phyloP scores from a whole-genome alignment of 108 stramenopile genomes.

The Nitzschia palea region DNA sequence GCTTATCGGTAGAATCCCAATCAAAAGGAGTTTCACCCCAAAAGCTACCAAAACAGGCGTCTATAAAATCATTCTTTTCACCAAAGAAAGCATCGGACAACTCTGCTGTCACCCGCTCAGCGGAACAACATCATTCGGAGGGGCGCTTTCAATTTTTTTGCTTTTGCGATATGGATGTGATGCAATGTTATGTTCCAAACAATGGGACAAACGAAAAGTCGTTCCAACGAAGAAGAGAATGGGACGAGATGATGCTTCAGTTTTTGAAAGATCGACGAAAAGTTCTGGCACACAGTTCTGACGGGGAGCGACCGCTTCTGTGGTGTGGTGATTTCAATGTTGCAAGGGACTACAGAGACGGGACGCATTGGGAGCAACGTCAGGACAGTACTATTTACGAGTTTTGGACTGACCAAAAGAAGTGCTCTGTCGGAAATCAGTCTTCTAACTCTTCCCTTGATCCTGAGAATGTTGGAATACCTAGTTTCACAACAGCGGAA shows the following conservation, averaged over 20 bases:
- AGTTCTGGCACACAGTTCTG: slow-evolving; percentile 5
- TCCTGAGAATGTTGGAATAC: slow-evolving; percentile 29
- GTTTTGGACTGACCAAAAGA: slow-evolving; percentile 37
- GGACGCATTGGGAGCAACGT: slow-evolving; percentile 32
- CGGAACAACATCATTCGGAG: slow-evolving; percentile 30
- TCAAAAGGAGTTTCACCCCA: background rate
- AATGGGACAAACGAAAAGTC: slow-evolving; percentile 35
- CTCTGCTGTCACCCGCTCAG: background rate
- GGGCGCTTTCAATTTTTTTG: slow-evolving; percentile 52
- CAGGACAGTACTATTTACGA: slow-evolving; percentile 18
- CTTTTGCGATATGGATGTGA: slow-evolving; percentile 35
- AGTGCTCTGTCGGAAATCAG: slow-evolving; percentile 25
- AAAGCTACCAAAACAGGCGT: slow-evolving; percentile 18
- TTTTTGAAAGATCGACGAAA: slow-evolving; percentile 28
- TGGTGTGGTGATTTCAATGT: slow-evolving; percentile 52
- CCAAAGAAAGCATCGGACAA: slow-evolving; percentile 1
- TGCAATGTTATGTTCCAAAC: slow-evolving; percentile 55
- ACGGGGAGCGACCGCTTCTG: slow-evolving; percentile 26
- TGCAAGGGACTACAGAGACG: slow-evolving; percentile 28
- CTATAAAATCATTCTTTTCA: slow-evolving; percentile 34
- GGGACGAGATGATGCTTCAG: slow-evolving; percentile 30
- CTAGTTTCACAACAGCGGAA: slow-evolving; percentile 42
- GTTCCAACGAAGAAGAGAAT: slow-evolving; percentile 23
- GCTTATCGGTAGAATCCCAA: background rate
- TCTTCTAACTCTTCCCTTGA: background rate